These are phyloP conservation scores for Candida nitratophila DNA, from an alignment of 805 yeast species.

Conservation along the genomic window DNA sequence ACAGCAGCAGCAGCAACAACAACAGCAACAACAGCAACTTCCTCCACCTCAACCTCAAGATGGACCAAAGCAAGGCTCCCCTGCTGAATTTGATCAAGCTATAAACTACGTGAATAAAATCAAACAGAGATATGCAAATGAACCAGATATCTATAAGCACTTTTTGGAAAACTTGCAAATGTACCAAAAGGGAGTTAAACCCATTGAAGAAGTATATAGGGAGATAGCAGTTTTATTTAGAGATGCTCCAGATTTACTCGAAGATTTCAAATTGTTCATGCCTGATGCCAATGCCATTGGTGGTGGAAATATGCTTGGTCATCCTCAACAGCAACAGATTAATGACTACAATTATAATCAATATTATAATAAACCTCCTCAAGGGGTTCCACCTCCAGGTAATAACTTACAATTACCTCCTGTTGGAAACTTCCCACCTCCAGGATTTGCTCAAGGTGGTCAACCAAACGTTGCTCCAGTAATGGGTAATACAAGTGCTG, in stretches of 20 bases:
- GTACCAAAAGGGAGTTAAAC: constrained; percentile 92
- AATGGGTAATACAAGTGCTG: not conserved
- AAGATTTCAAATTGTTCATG: constrained; percentile 90
- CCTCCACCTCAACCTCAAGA: constrained; percentile 12
- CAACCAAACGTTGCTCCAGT: not conserved
- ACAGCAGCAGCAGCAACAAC: constrained; percentile 3
- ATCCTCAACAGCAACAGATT: constrained; percentile 8
- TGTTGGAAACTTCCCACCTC: constrained; percentile 81
- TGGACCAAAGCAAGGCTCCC: constrained; percentile 39
- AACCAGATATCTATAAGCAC: constrained; percentile 93
- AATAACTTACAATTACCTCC: constrained; percentile 66
- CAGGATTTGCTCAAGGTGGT: constrained; percentile 27
- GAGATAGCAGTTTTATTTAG: constrained; percentile 86
- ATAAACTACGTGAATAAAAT: constrained; percentile 94
- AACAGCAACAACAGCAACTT: constrained; percentile 11
- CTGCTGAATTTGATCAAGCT: constrained; percentile 95
- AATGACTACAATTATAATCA: constrained; percentile 13
- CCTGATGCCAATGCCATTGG: constrained; percentile 57
- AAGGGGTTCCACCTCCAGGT: constrained; percentile 1
- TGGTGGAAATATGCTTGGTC: constrained; percentile 20
- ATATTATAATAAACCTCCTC: constrained; percentile 1
- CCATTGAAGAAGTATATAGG: constrained; percentile 90
- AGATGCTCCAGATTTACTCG: constrained; percentile 89
- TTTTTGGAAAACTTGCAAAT: constrained; percentile 93
- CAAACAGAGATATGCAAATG: constrained; percentile 85